Base-by-base conservation (phyloP, 2,329 filamentous ascomycete genomes). In the Uncinocarpus reesii region DNA sequence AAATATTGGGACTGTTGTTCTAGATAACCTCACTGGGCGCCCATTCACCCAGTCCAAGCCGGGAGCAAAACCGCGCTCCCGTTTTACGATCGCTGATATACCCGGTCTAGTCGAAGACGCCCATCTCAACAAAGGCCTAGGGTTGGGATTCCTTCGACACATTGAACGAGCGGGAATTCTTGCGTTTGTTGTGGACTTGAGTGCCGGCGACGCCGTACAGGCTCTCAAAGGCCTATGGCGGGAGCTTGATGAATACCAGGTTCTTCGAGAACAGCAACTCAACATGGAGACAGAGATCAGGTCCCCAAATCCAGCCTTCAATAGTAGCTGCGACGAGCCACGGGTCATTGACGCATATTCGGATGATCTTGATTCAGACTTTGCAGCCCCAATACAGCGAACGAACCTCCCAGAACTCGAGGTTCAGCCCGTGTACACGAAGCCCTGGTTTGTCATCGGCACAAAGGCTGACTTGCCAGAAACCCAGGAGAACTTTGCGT, bases 401-500 rank as follows among this genome's bases (percentile, higher is more conserved):
- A 51, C 18, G 5, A 52, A 28, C 37, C 53, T 48, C 53, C 53
- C 42, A 35, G 40, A 38, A 21, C 42, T 50, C 15, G 34, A 42
- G 20, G 68, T 77, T 8, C 73, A 85, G n/a, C 79, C 83, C 34
- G 93, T 96, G 55, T 84, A 85, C n/a, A 79, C 78, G 28, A 98
- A 98, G 69, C 89, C 92, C 0, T 98, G 92, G 92, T 92, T 94
- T 59, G 89, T 95, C 4, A 81, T 95, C 36, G 90, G 86, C 1
- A 95, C 89, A 16, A 96, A 96, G 67, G 89, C 86, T 0, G 90
- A 96, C 63, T 64, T 94, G 47, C 78, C 81, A 2, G 77, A 76
- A 2, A 94, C 92, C 1, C 78, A 88, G 63, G 76, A 80, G 20
- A 93, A 92, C 61, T 98, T 86, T 63, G 67, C 65, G 29, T 66